These are phyloP conservation scores for Rhodosporidiobolus odoratus DNA, from an alignment of 768 basidiomycete genomes.

Conservation along the genomic window DNA sequence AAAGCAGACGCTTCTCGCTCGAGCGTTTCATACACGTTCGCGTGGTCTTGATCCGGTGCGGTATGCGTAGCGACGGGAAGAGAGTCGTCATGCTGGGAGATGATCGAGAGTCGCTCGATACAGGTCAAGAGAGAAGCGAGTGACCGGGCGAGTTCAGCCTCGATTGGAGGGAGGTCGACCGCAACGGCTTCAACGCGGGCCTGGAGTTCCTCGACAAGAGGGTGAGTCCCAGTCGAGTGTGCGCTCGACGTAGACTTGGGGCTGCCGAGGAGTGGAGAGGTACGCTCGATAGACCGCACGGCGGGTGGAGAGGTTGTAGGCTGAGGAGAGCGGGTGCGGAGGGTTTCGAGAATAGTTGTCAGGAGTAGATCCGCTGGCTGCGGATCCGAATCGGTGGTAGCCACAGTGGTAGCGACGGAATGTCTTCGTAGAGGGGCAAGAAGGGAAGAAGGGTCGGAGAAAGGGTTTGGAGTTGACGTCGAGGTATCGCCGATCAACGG, in stretches of 20 bases:
- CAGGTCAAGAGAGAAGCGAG: slow-evolving; percentile 66
- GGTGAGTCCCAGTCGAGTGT: slow-evolving; percentile 50
- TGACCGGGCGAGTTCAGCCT: slow-evolving; percentile 62
- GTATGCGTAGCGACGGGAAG: slow-evolving; percentile 43
- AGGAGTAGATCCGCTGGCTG: slow-evolving; percentile 61
- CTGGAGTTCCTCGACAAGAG: slow-evolving; percentile 61
- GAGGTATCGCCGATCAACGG: slow-evolving; percentile 6
- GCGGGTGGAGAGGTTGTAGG: slow-evolving; percentile 10
- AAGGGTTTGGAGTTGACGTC: slow-evolving; percentile 8
- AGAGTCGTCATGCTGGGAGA: slow-evolving; percentile 20
- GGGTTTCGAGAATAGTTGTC: slow-evolving; percentile 59
- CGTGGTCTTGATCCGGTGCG: slow-evolving; percentile 13
- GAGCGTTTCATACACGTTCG: slow-evolving; percentile 59
- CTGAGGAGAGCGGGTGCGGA: slow-evolving; percentile 49
- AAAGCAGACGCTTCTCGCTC: slow-evolving; percentile 65
- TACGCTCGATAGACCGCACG: slow-evolving; percentile 57
- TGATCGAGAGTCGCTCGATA: slow-evolving; percentile 58
- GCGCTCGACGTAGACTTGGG: slow-evolving; percentile 53
- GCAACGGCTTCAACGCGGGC: slow-evolving; percentile 53
- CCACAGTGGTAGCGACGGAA: slow-evolving; percentile 64
- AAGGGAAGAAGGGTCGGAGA: slow-evolving; percentile 11
- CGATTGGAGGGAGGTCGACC: slow-evolving; percentile 49
- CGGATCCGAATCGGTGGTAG: slow-evolving; percentile 60
- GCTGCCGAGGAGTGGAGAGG: slow-evolving; percentile 59
- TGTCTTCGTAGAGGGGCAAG: slow-evolving; percentile 54